phyloP scores from a whole-genome alignment of 345 rosid genomes.

The Euclidium syriacum region DNA sequence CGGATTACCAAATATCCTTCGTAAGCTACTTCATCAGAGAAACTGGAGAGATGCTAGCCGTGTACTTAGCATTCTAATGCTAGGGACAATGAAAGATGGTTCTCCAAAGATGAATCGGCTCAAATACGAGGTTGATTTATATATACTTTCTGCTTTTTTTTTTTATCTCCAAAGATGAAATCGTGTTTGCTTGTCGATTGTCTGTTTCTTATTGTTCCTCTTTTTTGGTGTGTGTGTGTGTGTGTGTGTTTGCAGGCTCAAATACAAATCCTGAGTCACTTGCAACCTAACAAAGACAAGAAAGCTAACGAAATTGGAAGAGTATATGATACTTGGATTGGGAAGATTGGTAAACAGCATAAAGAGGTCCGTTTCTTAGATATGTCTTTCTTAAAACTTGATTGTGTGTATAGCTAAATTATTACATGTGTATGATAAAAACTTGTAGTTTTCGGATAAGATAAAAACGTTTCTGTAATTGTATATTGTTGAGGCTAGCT shows the following conservation, averaged over 20 bases:
- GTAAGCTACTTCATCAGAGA: constrained; percentile 43
- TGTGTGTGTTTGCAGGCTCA: constrained; percentile 42
- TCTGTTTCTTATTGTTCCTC: neutral
- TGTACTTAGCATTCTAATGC: constrained; percentile 50
- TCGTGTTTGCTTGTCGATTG: neutral
- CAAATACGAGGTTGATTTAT: constrained; percentile 74
- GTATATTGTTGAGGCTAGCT: neutral
- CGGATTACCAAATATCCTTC: constrained; percentile 36
- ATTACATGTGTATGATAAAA: too few species aligned
- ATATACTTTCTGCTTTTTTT: too few species aligned
- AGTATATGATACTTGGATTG: constrained; percentile 65
- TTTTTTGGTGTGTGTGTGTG: neutral
- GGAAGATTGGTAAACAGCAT: constrained; percentile 43
- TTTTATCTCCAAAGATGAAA: neutral
- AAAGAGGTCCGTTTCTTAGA: constrained; percentile 40
- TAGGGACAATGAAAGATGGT: constrained; percentile 45
- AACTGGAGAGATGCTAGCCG: constrained; percentile 69
- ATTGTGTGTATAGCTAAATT: neutral
- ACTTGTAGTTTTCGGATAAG: neutral
- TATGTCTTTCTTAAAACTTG: neutral
- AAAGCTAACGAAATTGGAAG: constrained; percentile 33
- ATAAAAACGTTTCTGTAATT: neutral
- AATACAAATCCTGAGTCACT: constrained; percentile 50
- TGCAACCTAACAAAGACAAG: constrained; percentile 26
- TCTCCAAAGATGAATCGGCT: constrained; percentile 46